These are phyloP conservation scores for Ophiostoma perfectum DNA, from an alignment of 2,329 filamentous ascomycete species.

Conservation along the genomic window DNA sequence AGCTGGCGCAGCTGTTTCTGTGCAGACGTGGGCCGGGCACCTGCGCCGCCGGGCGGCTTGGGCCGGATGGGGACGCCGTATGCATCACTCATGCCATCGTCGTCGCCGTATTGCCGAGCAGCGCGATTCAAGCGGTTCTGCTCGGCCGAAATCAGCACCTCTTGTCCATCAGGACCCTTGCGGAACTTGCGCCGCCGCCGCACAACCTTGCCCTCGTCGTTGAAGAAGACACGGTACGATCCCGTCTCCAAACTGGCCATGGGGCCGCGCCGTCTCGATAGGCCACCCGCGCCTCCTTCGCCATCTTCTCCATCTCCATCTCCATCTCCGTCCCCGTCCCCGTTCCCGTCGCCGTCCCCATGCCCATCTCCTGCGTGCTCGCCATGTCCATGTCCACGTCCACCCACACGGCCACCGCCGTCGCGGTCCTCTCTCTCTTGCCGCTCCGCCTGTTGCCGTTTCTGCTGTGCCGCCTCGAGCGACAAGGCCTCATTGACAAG, in stretches of 20 bases:
- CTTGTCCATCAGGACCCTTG: constrained; percentile 16
- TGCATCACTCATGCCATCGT: constrained; percentile 12
- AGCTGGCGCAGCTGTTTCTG: constrained; percentile 2
- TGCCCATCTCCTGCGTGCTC: constrained; percentile 16
- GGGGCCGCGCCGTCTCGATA: constrained; percentile 26
- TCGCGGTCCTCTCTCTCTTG: constrained; percentile 12
- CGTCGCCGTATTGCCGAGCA: constrained; percentile 9
- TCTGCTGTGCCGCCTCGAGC: constrained; percentile 48
- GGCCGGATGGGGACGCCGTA: constrained; percentile 13
- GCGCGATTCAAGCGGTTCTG: constrained; percentile 28
- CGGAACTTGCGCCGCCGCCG: constrained; percentile 26
- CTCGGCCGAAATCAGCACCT: constrained; percentile 24
- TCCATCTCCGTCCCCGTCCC: not conserved
- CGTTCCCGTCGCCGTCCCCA: constrained; percentile 17
- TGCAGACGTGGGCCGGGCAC: constrained; percentile 1
- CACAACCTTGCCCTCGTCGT: constrained; percentile 26
- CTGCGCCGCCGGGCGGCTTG: not conserved
- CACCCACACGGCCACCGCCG: not conserved
- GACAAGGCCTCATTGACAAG: constrained; percentile 70
- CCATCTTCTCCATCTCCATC: constrained; percentile 30
- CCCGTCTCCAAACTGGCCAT: constrained; percentile 26
- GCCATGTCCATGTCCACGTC: not conserved
- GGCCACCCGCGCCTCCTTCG: not conserved
- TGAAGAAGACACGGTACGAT: constrained; percentile 26
- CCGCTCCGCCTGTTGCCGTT: constrained; percentile 27